These are phyloP conservation scores for Avena insularis DNA, from an alignment of 176 grass and related monocot species.

Conservation along the genomic window DNA sequence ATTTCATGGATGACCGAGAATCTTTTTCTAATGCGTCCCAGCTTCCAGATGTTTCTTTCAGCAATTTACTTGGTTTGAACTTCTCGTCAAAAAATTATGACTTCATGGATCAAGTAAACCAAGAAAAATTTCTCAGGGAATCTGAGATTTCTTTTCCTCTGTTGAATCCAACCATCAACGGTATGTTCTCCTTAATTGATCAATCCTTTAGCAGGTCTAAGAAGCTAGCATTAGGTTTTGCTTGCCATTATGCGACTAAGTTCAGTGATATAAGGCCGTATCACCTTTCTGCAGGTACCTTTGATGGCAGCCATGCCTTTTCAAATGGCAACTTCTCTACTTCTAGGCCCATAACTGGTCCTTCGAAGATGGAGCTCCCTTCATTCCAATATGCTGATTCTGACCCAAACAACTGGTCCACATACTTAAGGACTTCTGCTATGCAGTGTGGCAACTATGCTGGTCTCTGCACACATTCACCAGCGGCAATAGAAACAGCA, in stretches of 20 bases:
- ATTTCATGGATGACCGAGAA: constrained; percentile 34
- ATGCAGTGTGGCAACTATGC: constrained; percentile 49
- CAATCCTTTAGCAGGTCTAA: constrained; percentile 47
- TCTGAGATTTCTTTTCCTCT: constrained; percentile 58
- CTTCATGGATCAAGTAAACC: constrained; percentile 59
- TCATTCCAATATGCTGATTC: constrained; percentile 91
- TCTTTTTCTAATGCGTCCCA: constrained; percentile 55
- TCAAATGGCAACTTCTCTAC: constrained; percentile 77
- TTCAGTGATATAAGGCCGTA: constrained; percentile 44
- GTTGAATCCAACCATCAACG: constrained; percentile 44
- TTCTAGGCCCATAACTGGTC: constrained; percentile 65
- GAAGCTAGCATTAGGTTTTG: constrained; percentile 48
- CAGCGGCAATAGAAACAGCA: constrained; percentile 37
- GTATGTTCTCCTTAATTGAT: constrained; percentile 51
- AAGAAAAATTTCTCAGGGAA: constrained; percentile 45
- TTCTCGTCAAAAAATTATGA: constrained; percentile 52
- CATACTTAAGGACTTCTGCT: constrained; percentile 36
- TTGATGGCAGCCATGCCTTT: constrained; percentile 67
- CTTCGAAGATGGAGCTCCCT: constrained; percentile 97
- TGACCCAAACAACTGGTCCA: constrained; percentile 55
- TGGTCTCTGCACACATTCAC: constrained; percentile 48
- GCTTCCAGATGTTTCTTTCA: constrained; percentile 51
- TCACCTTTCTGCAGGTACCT: constrained; percentile 43
- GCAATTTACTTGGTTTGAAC: constrained; percentile 44
- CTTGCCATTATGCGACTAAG: constrained; percentile 41